Evolutionary conservation across 2,329 filamentous ascomycete genomes (phyloP).

Genomic region (Phaeosphaeria sp.): DNA sequence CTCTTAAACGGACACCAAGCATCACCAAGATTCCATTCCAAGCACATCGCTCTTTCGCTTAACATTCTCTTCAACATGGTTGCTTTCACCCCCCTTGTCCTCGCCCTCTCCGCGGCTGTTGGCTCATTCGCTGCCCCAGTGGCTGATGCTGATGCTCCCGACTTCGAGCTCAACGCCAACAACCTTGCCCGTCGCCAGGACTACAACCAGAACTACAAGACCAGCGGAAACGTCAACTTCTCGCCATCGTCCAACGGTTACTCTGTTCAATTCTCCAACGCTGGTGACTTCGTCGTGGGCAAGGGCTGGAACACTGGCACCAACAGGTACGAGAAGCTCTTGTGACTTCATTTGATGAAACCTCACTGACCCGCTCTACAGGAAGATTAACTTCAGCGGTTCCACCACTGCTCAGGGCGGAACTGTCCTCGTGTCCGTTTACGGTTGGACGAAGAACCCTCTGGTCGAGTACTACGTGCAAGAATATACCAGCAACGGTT

Average conservation of each 20-base stretch:
- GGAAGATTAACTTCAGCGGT: conserved; percentile 38
- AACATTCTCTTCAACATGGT: conserved; percentile 29
- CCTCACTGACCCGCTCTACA: conserved; percentile 1
- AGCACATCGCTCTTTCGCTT: conserved; percentile 3
- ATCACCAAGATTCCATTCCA: conserved; percentile 4
- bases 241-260: conserved; percentile 35
- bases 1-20: conserved; percentile 13
- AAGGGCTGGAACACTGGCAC: conserved; percentile 42
- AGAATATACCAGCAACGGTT: conserved; percentile 56
- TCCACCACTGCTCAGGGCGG: conserved; percentile 29
- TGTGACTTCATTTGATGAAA: not conserved
- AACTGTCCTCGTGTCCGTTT: conserved; percentile 50
- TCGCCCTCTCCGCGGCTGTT: conserved; percentile 28
- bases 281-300: conserved; percentile 41
- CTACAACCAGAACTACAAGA: conserved; percentile 46
- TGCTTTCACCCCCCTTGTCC: conserved; percentile 29
- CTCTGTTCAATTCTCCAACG: conserved; percentile 35
- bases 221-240: conserved; percentile 38
- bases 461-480: conserved; percentile 59
- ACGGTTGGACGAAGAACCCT: conserved; percentile 63
- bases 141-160: conserved; percentile 29
- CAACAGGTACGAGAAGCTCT: not conserved
- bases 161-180: conserved; percentile 33
- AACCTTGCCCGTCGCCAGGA: conserved; percentile 36
- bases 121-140: conserved; percentile 32